These are phyloP conservation scores for Daphne laureola DNA, from an alignment of 441 rosid genomes.

Conservation along the genomic window DNA sequence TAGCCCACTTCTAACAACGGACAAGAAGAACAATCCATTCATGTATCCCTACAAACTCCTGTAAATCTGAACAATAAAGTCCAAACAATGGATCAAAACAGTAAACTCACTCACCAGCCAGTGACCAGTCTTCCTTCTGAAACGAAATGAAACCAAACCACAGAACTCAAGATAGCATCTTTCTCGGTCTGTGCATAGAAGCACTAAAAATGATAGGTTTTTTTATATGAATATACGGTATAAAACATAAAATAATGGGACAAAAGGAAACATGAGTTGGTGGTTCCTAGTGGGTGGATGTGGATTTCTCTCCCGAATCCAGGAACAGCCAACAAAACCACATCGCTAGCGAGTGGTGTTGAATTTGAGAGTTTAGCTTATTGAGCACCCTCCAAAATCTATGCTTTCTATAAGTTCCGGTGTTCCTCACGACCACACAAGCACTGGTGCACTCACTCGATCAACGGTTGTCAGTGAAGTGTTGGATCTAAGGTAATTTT, in stretches of 20 bases:
- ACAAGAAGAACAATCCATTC: no score
- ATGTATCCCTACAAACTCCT: no score
- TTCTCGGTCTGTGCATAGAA: conserved; percentile 2
- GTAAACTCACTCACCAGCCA: no score
- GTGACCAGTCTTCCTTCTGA: not conserved
- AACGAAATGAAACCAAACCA: conserved; percentile 23
- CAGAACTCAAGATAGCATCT: conserved; percentile 21
- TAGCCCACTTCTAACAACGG: no score
- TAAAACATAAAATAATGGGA: conserved; percentile 2
- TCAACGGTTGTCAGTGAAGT: conserved; percentile 12
- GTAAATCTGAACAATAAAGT: no score
- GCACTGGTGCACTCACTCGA: not conserved
- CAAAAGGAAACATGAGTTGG: conserved; percentile 18
- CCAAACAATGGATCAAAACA: no score
- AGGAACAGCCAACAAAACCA: conserved; percentile 40
- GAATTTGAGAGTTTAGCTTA: conserved; percentile 9
- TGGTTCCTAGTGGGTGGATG: conserved; percentile 45
- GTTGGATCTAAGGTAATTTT: no score
- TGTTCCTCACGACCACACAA: not conserved
- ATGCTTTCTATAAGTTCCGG: conserved; percentile 4
- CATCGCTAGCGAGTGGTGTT: conserved; percentile 66
- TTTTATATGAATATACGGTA: conserved; percentile 14
- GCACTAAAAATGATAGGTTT: conserved; percentile 15
- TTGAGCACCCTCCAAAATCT: conserved; percentile 24
- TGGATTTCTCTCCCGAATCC: conserved; percentile 30